These are phyloP conservation scores for Ceratobasidium sp. DNA, from an alignment of 1,284 basidiomycete genomes.

Conservation along the genomic window DNA sequence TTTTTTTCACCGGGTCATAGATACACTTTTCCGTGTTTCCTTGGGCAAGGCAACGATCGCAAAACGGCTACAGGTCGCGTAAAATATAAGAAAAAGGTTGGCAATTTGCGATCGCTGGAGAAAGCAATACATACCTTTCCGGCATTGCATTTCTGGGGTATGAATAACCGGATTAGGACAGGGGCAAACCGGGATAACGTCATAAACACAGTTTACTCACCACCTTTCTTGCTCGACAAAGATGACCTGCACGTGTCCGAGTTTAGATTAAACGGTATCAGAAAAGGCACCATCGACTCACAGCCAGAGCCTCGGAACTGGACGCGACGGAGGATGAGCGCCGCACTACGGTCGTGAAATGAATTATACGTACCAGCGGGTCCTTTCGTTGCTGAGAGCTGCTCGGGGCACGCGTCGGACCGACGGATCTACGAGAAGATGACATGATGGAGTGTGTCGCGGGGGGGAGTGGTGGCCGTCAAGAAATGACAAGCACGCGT, in stretches of 20 bases:
- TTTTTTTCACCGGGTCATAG: conserved; percentile 30
- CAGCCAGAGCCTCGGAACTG: conserved; percentile 41
- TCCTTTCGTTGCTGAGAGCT: not conserved
- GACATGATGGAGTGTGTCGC: conserved; percentile 19
- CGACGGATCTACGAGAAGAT: not conserved
- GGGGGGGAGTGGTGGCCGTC: conserved; percentile 10
- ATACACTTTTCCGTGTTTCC: conserved; percentile 19
- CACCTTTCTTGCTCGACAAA: conserved; percentile 32
- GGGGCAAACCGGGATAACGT: not conserved
- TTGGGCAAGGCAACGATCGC: conserved; percentile 14
- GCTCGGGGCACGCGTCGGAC: not conserved
- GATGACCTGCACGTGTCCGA: conserved; percentile 19
- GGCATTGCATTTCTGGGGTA: conserved; percentile 33
- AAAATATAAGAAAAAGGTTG: not conserved
- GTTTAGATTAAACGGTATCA: conserved; percentile 2
- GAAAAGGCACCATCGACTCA: conserved; percentile 10
- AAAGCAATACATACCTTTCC: conserved; percentile 14
- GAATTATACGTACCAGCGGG: conserved; percentile 14
- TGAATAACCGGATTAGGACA: conserved; percentile 3
- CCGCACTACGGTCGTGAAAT: not conserved
- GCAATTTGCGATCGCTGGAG: not conserved
- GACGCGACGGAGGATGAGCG: conserved; percentile 19
- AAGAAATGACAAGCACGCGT: conserved; percentile 8
- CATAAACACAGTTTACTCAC: not conserved
- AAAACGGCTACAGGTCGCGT: conserved; percentile 12